These are phyloP conservation scores for Oryza meyeriana DNA, from an alignment of 176 grass and related monocot genomes.

Conservation along the genomic window DNA sequence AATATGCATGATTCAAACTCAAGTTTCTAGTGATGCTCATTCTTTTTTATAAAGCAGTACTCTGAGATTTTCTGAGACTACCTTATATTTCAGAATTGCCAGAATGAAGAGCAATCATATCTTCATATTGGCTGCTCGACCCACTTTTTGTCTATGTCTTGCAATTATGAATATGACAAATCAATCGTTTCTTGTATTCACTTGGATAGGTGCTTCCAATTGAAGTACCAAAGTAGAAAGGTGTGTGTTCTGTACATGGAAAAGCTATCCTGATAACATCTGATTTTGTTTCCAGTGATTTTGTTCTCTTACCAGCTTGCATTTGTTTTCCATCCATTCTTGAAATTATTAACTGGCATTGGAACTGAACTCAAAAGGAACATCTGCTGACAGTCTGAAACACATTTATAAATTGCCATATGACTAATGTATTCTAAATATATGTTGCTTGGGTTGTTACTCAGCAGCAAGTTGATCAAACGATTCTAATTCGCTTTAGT, in stretches of 20 bases:
- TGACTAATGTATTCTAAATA: not conserved
- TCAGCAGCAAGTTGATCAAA: not conserved
- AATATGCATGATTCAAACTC: not conserved
- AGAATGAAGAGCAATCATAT: slow-evolving; percentile 51
- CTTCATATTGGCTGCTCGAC: slow-evolving; percentile 48
- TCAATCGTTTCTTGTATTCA: slow-evolving; percentile 61
- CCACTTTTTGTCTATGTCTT: slow-evolving; percentile 49
- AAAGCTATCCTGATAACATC: slow-evolving; percentile 19
- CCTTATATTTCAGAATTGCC: slow-evolving; percentile 49
- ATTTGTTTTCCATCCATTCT: not conserved
- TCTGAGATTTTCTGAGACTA: slow-evolving; percentile 28
- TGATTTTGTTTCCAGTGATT: not conserved
- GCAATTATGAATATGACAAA: slow-evolving; percentile 50
- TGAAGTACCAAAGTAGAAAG: slow-evolving; percentile 56
- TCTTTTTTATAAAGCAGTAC: slow-evolving; percentile 20
- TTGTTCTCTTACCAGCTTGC: slow-evolving; percentile 6
- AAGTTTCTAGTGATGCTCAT: slow-evolving; percentile 20
- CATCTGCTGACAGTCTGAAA: not conserved
- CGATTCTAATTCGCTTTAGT: not conserved
- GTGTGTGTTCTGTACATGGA: slow-evolving; percentile 43
- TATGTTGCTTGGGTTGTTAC: slow-evolving; percentile 15
- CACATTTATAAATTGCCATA: not conserved
- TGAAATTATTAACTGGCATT: not conserved
- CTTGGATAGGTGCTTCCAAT: slow-evolving; percentile 51
- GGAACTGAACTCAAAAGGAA: not conserved